Conservation (phyloP, 2,329 filamentous ascomycete species). For the Aureobasidium musti region DNA sequence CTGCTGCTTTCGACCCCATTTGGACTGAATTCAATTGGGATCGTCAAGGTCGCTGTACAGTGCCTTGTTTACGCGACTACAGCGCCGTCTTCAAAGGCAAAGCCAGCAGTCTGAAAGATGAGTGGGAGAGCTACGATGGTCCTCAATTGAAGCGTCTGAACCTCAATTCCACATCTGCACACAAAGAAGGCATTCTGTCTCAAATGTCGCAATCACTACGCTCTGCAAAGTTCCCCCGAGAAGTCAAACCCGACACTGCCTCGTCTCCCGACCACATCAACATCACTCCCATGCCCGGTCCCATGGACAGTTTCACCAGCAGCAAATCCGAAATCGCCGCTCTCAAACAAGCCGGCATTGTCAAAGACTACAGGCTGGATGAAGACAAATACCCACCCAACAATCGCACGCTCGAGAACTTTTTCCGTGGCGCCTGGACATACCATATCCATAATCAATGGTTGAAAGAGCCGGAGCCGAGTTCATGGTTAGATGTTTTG, state of each 20-base stretch:
- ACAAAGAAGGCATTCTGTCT: conserved; percentile 10
- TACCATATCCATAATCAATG: conserved; percentile 63
- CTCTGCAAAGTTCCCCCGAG: conserved; percentile 14
- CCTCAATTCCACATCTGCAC: conserved; percentile 35
- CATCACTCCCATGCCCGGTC: conserved; percentile 31
- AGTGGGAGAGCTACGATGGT: conserved; percentile 57
- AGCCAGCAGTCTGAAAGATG: conserved; percentile 49
- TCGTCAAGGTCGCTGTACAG: conserved; percentile 54
- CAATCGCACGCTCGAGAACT: conserved; percentile 58
- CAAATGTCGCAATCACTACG: conserved; percentile 12
- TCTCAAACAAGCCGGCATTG: conserved; percentile 45
- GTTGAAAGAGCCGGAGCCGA: conserved; percentile 58
- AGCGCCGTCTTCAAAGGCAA: conserved; percentile 55
- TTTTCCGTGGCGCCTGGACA: conserved; percentile 59
- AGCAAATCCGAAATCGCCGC: conserved; percentile 46
- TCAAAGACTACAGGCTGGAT: conserved; percentile 50
- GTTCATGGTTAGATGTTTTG: conserved; percentile 57
- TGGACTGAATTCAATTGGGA: conserved; percentile 61
- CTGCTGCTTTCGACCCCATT: conserved; percentile 59
- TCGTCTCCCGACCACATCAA: conserved; percentile 17
- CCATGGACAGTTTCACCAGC: conserved; percentile 44
- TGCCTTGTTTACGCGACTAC: conserved; percentile 58
- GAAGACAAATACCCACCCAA: conserved; percentile 58
- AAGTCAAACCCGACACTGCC: not conserved
- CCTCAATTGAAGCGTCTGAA: conserved; percentile 40